Evolutionary conservation across 805 yeast genomes (phyloP), one percentile per base, ranked within the genome.

Genomic region (Zygotorulaspora danielsina): DNA sequence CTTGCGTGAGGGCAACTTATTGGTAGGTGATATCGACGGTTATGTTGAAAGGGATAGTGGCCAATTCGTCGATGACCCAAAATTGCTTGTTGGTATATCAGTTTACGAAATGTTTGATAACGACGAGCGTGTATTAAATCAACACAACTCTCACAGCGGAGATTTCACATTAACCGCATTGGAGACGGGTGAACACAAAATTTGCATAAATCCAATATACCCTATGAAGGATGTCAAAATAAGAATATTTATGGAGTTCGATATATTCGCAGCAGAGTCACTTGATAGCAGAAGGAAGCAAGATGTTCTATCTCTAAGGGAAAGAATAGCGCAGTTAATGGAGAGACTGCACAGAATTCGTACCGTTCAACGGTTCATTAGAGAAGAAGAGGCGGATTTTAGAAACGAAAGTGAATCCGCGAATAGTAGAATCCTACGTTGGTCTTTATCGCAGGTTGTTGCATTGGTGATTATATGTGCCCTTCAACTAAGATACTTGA

Each of bases 171-270:
- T 85, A 69, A 81, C 89, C 9, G 84, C 96, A 1, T 66, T 78
- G 32, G 95, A 84, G 38, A 69, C 81, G 8, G 96, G 96, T 26
- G 94, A 84, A 59, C 96, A 88, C 69, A 72, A 73, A 53, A 72
- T 89, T 53, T 88, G 97, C 65, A 67, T 88, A 61, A 79, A 78
- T 28, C 79, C 79, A 12, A 55, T 57, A 35, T 72, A 66, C 46
- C 56, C 68, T 2, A 65, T 66, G 3, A 53, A 53, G 32, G 60
- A 67, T n/a, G 54, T 67, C 45, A 65, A 64, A 43, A 81, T 86
- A 51, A 76, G 93, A 60, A 72, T 90, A 34, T 78, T 78, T 58
- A 70, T 88, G 39, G 95, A 85, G 59, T 67, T 86, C 43, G 83
- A 76, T 11, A 67, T 78, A 26, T 86, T 85, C n/a, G 75, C 79